These are phyloP conservation scores for Hansenula lynferdii DNA, from an alignment of 1,139 yeast genomes.

Conservation along the genomic window DNA sequence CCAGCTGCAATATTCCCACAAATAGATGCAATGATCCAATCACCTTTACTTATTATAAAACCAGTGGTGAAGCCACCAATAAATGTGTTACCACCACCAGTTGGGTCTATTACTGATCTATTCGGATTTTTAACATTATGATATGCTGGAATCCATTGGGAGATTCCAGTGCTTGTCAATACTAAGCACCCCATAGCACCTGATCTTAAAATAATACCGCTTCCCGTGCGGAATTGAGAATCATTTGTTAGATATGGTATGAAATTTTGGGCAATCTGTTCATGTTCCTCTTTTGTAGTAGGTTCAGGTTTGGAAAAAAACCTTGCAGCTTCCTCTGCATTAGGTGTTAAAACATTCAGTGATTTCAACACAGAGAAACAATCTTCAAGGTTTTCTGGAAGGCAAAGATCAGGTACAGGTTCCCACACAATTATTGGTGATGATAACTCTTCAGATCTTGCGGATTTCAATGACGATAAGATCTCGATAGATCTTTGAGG, in stretches of 20 bases:
- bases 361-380: constrained; percentile 39
- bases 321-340: constrained; percentile 74
- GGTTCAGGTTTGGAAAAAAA: constrained; percentile 48
- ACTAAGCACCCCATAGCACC: constrained; percentile 63
- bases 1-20: constrained; percentile 81
- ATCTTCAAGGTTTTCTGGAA: constrained; percentile 38
- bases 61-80: constrained; percentile 78
- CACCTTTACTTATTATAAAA: constrained; percentile 39
- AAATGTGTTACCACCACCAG: constrained; percentile 92
- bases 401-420: constrained; percentile 78
- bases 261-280: constrained; percentile 39
- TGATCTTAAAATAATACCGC: constrained; percentile 61
- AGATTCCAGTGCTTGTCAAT: constrained; percentile 19
- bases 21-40: constrained; percentile 53
- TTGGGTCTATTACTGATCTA: constrained; percentile 67
- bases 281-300: constrained; percentile 30
- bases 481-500: constrained; percentile 53
- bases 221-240: constrained; percentile 23
- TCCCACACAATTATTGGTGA: constrained; percentile 64
- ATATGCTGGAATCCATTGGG: constrained; percentile 64
- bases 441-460: constrained; percentile 17
- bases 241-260: constrained; percentile 32
- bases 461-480: constrained; percentile 28
- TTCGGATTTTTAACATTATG: constrained; percentile 36
- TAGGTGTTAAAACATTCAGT: constrained; percentile 71